Conservation (phyloP, 2,329 filamentous ascomycete genomes). For the Trichoderma brevicompactum region DNA sequence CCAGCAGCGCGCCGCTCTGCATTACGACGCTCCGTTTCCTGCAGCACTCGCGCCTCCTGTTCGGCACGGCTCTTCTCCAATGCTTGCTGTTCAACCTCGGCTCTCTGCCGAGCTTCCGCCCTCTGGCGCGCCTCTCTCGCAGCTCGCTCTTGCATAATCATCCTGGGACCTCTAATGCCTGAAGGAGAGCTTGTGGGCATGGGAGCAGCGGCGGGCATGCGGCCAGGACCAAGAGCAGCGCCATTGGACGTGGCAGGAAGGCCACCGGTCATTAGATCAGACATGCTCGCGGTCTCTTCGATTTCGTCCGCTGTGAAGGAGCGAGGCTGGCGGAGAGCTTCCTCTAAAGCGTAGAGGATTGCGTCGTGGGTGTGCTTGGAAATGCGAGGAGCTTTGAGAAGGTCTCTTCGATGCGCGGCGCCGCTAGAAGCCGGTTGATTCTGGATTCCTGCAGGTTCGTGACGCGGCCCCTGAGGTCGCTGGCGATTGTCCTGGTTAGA, state of each 20-base stretch:
- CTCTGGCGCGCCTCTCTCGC: constrained; percentile 74
- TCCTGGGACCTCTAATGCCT: constrained; percentile 80
- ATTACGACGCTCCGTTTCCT: constrained; percentile 61
- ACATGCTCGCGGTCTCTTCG: constrained; percentile 92
- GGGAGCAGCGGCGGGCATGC: constrained; percentile 53
- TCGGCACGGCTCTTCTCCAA: constrained; percentile 62
- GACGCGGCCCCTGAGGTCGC: constrained; percentile 50
- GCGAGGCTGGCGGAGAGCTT: constrained; percentile 81
- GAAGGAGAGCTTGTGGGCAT: constrained; percentile 60
- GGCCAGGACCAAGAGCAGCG: constrained; percentile 56
- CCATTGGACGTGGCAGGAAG: constrained; percentile 60
- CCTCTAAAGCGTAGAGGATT: constrained; percentile 90
- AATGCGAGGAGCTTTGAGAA: constrained; percentile 61
- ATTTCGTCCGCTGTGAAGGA: constrained; percentile 80
- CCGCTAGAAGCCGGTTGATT: constrained; percentile 37
- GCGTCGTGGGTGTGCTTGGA: constrained; percentile 86
- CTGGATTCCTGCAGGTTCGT: constrained; percentile 33
- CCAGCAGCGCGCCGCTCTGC: constrained; percentile 64
- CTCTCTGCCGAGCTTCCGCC: constrained; percentile 68
- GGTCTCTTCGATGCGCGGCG: constrained; percentile 39
- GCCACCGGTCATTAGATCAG: constrained; percentile 71
- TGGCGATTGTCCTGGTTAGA: constrained; percentile 37
- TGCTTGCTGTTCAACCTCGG: constrained; percentile 63
- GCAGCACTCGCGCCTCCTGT: constrained; percentile 58
- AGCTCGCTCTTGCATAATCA: constrained; percentile 87